A percentile compares a stretch with the other conserved stretches of the same genome.
Conservation (phyloP, 1,284 basidiomycete genomes). For the Stygiomarasmius scandens region DNA sequence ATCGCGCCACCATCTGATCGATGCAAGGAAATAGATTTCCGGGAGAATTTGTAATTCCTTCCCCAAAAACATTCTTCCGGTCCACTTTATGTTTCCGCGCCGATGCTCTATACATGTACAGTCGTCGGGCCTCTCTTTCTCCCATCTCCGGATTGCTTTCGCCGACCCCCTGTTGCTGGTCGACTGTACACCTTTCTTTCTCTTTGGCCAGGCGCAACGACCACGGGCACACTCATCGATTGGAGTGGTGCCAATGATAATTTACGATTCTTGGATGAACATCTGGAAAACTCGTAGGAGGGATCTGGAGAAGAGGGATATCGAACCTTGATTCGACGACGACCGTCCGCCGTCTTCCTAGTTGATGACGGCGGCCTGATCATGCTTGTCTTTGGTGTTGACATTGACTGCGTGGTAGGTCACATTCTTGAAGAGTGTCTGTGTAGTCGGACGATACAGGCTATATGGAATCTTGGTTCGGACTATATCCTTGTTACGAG, state of each 20-base stretch:
- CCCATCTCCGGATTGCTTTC: neutral
- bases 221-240: slow-evolving; percentile 6
- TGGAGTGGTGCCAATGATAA: slow-evolving; percentile 4
- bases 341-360: neutral
- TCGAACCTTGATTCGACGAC: slow-evolving; percentile 7
- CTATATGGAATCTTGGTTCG: slow-evolving; percentile 7
- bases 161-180: neutral
- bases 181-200: neutral
- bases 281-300: slow-evolving; percentile 3
- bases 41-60: slow-evolving; percentile 14
- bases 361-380: neutral
- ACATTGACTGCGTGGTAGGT: neutral
- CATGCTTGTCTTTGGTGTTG: neutral
- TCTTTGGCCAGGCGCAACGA: slow-evolving; percentile 6
- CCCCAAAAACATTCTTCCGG: slow-evolving; percentile 1
- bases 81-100: neutral
- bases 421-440: slow-evolving; percentile 2
- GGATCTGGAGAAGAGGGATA: slow-evolving; percentile 6
- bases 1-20: slow-evolving; percentile 18
- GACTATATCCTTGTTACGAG: slow-evolving; percentile 10
- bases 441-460: slow-evolving; percentile 2
- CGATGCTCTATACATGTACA: neutral
- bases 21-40: slow-evolving; percentile 17
- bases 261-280: slow-evolving; percentile 15
- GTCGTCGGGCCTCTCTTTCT: slow-evolving; percentile 1